phyloP scores from a whole-genome alignment of 495 filamentous ascomycete species.

The Penicillium verhagenii region DNA sequence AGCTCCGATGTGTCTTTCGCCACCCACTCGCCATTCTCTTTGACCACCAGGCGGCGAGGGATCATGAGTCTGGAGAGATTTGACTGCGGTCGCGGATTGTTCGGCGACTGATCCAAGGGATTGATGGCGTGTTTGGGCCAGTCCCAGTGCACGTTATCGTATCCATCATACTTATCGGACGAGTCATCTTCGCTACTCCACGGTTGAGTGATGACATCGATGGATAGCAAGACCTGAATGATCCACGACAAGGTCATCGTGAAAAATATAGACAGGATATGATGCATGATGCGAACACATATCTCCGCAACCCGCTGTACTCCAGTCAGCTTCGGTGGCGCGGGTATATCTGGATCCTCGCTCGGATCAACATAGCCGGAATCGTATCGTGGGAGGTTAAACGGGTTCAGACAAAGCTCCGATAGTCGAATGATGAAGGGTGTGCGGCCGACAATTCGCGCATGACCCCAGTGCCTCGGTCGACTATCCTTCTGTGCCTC shows the following conservation, averaged over 20 bases:
- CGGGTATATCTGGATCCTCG: background rate
- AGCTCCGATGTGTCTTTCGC: conserved; percentile 3
- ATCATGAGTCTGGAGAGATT: conserved; percentile 8
- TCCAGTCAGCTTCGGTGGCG: background rate
- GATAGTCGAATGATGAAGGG: conserved; percentile 8
- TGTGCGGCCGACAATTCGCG: conserved; percentile 5
- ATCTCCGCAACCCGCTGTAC: background rate
- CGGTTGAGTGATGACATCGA: conserved; percentile 9
- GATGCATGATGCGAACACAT: conserved; percentile 3
- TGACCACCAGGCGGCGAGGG: conserved; percentile 13
- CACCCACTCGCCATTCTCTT: background rate
- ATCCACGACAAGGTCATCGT: conserved; percentile 13
- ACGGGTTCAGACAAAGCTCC: conserved; percentile 14
- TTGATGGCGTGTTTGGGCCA: conserved; percentile 17
- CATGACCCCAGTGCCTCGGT: conserved; percentile 10
- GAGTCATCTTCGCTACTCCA: conserved; percentile 11
- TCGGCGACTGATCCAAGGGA: conserved; percentile 11
- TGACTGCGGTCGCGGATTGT: conserved; percentile 9
- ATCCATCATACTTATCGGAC: conserved; percentile 4
- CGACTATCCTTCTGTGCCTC: background rate
- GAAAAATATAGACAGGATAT: conserved; percentile 3
- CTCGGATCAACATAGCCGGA: background rate
- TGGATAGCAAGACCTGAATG: conserved; percentile 11
- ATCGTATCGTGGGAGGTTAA: conserved; percentile 8
- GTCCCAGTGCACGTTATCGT: conserved; percentile 15